Evolutionary conservation across 108 stramenopile genomes (phyloP).

Genomic region (Pseudonitzschia multistriata): DNA sequence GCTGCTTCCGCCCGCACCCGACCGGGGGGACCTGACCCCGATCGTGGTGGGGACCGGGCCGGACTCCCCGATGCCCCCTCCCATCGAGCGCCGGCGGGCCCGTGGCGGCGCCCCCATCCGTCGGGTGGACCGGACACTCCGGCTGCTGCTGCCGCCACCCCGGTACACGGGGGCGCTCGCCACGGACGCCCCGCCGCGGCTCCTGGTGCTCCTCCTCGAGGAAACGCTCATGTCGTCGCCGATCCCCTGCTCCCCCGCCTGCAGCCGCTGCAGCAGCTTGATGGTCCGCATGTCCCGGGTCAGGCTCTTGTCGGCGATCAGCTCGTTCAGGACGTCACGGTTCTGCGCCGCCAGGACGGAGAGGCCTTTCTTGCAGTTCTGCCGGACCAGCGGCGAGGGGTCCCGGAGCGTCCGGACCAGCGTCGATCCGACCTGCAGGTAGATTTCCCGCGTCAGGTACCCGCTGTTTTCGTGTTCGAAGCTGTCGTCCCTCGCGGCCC

Average conservation of each 20-base stretch:
- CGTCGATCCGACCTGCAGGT: constrained; percentile 55
- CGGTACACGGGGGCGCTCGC: constrained; percentile 14
- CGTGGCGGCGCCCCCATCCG: background rate
- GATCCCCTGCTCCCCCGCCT: constrained; percentile 26
- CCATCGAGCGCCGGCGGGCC: background rate
- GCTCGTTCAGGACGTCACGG: constrained; percentile 53
- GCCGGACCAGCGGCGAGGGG: constrained; percentile 62
- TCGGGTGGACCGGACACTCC: background rate
- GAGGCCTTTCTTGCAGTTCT: constrained; percentile 55
- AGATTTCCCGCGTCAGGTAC: constrained; percentile 51
- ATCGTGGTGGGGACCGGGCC: constrained; percentile 28
- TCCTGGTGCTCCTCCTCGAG: constrained; percentile 1
- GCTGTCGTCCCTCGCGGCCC: background rate
- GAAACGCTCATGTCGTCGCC: constrained; percentile 42
- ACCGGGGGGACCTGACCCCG: constrained; percentile 20
- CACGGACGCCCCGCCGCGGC: constrained; percentile 35
- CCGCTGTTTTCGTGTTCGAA: constrained; percentile 19
- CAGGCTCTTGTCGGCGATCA: constrained; percentile 38
- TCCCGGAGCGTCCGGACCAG: constrained; percentile 61
- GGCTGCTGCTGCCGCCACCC: background rate
- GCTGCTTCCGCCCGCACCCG: too few species aligned
- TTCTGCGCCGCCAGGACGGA: constrained; percentile 46
- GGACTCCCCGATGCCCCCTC: background rate
- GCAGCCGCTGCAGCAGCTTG: constrained; percentile 52
- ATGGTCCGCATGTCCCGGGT: constrained; percentile 45